Conservation (phyloP, 169 alveolate species). For the Eimeria acervulina region DNA sequence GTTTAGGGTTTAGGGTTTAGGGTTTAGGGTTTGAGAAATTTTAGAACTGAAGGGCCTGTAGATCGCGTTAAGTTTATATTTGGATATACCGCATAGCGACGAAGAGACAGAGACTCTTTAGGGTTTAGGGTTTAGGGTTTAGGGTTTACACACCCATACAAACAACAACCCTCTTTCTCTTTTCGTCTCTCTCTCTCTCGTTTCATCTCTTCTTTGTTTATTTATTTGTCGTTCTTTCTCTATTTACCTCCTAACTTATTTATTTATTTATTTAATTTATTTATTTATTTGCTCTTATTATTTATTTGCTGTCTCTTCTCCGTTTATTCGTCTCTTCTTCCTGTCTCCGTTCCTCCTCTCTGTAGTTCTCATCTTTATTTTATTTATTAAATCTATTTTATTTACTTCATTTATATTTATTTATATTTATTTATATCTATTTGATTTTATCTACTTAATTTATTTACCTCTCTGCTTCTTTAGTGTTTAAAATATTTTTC, state of each 20-base stretch:
- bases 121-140: slow-evolving; percentile 24
- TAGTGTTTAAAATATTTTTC: too few relatives aligned
- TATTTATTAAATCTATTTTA: too few relatives aligned
- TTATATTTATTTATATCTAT: too few relatives aligned
- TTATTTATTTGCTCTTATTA: too few relatives aligned
- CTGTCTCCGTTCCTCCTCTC: background rate
- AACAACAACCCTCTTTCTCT: background rate
- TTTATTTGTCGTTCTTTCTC: too few relatives aligned
- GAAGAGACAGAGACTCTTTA: background rate
- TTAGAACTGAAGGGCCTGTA: background rate
- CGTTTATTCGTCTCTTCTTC: too few relatives aligned
- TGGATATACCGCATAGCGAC: background rate
- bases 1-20: background rate
- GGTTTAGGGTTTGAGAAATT: background rate
- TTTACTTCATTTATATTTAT: background rate
- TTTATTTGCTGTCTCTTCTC: too few relatives aligned
- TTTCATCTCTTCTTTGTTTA: too few relatives aligned
- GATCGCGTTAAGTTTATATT: too few relatives aligned
- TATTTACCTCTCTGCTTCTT: background rate
- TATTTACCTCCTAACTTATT: too few relatives aligned
- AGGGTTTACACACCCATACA: background rate
- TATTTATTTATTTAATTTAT: too few relatives aligned
- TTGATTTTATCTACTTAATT: background rate
- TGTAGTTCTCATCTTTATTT: background rate
- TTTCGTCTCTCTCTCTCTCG: background rate